These are phyloP conservation scores for Myriosclerotinia curreyana DNA, from an alignment of 2,329 filamentous ascomycete species.

Conservation along the genomic window DNA sequence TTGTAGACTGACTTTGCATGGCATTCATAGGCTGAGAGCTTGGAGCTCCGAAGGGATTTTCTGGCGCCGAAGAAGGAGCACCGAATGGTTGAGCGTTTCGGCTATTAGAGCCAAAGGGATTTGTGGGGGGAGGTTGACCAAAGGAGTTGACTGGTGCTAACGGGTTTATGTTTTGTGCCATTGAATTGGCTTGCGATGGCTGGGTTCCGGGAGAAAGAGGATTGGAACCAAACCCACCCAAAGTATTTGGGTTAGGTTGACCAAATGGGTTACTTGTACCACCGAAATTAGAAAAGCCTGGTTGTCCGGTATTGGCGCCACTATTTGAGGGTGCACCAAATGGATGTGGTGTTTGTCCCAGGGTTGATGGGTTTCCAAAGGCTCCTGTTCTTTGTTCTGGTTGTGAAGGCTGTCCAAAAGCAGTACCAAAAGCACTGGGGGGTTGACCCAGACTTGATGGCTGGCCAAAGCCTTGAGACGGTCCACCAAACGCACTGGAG, in stretches of 20 bases:
- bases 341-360: slow-evolving; percentile 40
- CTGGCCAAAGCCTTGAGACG: slow-evolving; percentile 36
- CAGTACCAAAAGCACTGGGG: slow-evolving; percentile 32
- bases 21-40: slow-evolving; percentile 9
- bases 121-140: slow-evolving; percentile 43
- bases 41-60: slow-evolving; percentile 23
- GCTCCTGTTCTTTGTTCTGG: slow-evolving; percentile 25
- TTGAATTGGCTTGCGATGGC: slow-evolving; percentile 7
- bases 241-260: slow-evolving; percentile 19
- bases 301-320: slow-evolving; percentile 20
- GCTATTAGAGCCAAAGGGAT: slow-evolving; percentile 14
- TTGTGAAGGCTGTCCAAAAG: slow-evolving; percentile 25
- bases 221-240: slow-evolving; percentile 18
- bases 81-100: slow-evolving; percentile 45
- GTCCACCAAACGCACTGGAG: slow-evolving; percentile 31
- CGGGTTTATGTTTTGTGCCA: slow-evolving; percentile 8
- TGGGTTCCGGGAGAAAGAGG: slow-evolving; percentile 13
- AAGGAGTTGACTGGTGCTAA: slow-evolving; percentile 35
- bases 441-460: slow-evolving; percentile 41
- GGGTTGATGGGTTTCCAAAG: slow-evolving; percentile 44
- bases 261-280: slow-evolving; percentile 14
- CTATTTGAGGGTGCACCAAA: slow-evolving; percentile 33
- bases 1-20: slow-evolving; percentile 1
- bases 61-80: slow-evolving; percentile 2
- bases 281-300: slow-evolving; percentile 18